These are phyloP conservation scores for Eruca vesicaria DNA, from an alignment of 441 rosid genomes.

Conservation along the genomic window DNA sequence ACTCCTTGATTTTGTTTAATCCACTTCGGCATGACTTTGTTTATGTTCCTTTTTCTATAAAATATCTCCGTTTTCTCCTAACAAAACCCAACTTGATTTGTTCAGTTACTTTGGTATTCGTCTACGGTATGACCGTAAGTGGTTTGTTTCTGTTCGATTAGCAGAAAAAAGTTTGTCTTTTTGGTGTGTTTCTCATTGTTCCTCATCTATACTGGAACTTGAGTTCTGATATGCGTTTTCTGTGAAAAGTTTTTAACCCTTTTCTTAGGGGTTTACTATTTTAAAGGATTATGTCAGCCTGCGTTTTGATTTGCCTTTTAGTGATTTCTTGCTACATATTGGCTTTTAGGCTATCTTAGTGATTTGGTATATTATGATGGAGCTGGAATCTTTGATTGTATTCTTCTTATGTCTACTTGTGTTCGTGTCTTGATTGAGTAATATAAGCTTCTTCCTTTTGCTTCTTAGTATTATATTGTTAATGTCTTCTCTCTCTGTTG, in stretches of 20 bases:
- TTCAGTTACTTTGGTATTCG: not conserved
- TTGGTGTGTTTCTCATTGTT: not conserved
- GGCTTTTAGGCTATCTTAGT: not conserved
- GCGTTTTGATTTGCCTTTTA: not conserved
- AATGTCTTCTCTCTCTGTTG: too few relatives aligned
- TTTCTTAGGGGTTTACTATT: not conserved
- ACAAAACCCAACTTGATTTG: not conserved
- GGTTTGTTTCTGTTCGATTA: not conserved
- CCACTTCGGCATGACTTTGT: not conserved
- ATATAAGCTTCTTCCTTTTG: conserved; percentile 8
- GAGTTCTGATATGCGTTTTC: not conserved
- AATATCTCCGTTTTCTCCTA: not conserved
- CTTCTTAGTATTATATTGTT: too few relatives aligned
- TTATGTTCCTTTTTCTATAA: not conserved
- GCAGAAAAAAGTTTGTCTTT: not conserved
- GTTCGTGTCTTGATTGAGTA: conserved; percentile 1
- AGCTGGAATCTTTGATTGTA: not conserved
- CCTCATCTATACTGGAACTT: not conserved
- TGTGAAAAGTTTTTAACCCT: not conserved
- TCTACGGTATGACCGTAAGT: not conserved
- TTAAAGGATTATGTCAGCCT: not conserved
- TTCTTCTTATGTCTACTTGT: not conserved
- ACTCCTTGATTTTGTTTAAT: not conserved
- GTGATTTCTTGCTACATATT: not conserved
- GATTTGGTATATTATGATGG: not conserved